Conservation (phyloP, 371 early-diverging fungal species). For the Cokeromyces recurvatus region DNA sequence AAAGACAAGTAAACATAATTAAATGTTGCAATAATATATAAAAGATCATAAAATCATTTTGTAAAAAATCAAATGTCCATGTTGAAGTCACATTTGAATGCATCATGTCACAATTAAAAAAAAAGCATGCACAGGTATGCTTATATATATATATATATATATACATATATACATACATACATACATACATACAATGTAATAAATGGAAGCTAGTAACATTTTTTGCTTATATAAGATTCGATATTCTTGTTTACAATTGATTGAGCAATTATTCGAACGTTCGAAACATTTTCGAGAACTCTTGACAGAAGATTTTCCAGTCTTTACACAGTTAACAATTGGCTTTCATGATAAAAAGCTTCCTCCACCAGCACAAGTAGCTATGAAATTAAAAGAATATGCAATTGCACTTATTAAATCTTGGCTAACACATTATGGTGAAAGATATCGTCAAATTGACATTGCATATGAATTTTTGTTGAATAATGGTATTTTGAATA, state of each 20-base stretch:
- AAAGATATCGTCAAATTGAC: slow-evolving; percentile 43
- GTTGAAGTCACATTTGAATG: slow-evolving; percentile 41
- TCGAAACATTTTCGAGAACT: slow-evolving; percentile 62
- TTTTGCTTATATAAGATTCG: slow-evolving; percentile 45
- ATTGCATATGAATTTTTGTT: slow-evolving; percentile 56
- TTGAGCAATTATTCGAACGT: slow-evolving; percentile 61
- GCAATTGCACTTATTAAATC: slow-evolving; percentile 49
- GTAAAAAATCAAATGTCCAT: slow-evolving; percentile 45
- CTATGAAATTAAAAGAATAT: slow-evolving; percentile 45
- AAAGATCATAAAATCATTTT: slow-evolving; percentile 45
- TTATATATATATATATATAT: neutral
- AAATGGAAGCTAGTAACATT: too few species aligned
- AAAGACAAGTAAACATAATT: neutral
- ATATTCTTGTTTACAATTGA: slow-evolving; percentile 55
- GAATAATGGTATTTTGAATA: slow-evolving; percentile 19
- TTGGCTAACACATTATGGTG: slow-evolving; percentile 58
- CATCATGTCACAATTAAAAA: slow-evolving; percentile 48
- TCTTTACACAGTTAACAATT: slow-evolving; percentile 48
- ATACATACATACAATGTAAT: too few species aligned
- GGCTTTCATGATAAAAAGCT: slow-evolving; percentile 53
- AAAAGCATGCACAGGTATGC: slow-evolving; percentile 62
- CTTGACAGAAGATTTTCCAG: slow-evolving; percentile 49
- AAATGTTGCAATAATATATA: neutral
- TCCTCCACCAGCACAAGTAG: slow-evolving; percentile 56
- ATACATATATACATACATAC: neutral